Base-by-base conservation (phyloP, 257 asterid genomes). In the Solanum etuberosum region DNA sequence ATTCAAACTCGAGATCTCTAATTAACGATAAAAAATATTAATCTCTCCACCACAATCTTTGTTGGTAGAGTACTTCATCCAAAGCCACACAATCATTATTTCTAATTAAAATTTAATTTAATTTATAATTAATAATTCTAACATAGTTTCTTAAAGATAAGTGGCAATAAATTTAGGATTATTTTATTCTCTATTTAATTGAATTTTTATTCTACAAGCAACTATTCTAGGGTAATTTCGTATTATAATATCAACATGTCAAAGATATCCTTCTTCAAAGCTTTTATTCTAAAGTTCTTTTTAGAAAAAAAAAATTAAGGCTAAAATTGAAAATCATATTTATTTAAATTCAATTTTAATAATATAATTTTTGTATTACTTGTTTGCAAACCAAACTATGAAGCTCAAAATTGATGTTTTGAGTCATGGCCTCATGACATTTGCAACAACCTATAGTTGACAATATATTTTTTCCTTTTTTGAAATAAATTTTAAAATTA, bases 1-100 rank as follows among this genome's bases (percentile, higher is more conserved):
- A 10, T 0, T 61, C 0, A n/a, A 61, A 61, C 0, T n/a, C 0
- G 0, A 59, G 0, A 59, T 9, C 1, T 59, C 4, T 20, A 57
- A 57, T 57, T 57, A 20, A 57, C 0, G 25, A 20, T 57, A 57
- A 20, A 57, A 20, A 20, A 54, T 54, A 57, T 7, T 57, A 18
- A 2, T 57, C 65, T 0, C 65, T 57, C 12, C 1, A 20, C 2
- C 1, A 57, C 0, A 61, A 61, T 11, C 15, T 7, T 57, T 4
- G 0, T 61, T 61, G 31, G 29, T 61, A 23, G 15, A 10, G 3
- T 61, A 16, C 13, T 61, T 57, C 31, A 9, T 10, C 31, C 0
- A 61, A 61, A 61, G 31, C 14, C 68, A 23, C 5, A 23, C 31
- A 61, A 9, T 61, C 31, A 61, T 23, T 59, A 9, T 14, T 59